phyloP scores from a whole-genome alignment of 1,284 basidiomycete genomes.

The Earliella scabrosa region DNA sequence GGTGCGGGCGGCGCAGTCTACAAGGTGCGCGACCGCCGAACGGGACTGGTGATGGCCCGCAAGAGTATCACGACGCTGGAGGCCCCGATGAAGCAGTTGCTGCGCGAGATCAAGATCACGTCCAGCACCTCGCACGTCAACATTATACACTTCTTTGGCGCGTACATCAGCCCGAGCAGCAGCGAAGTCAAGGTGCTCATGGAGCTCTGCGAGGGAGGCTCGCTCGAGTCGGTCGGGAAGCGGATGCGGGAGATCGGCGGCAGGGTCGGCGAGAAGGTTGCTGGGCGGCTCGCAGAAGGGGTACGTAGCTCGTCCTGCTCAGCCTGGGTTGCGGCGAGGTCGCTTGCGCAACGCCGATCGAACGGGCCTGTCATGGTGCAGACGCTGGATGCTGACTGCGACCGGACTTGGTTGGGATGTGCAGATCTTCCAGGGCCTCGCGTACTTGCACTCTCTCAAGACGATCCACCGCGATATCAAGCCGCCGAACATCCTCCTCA shows the following conservation, averaged over 20 bases:
- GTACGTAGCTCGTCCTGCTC: conserved; percentile 43
- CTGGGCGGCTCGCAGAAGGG: conserved; percentile 90
- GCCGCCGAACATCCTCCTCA: conserved; percentile 93
- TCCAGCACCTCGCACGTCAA: conserved; percentile 85
- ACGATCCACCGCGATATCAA: conserved; percentile 99
- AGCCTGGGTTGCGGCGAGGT: conserved; percentile 4
- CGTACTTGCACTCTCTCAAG: conserved; percentile 88
- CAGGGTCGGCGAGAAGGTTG: conserved; percentile 89
- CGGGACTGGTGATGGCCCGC: conserved; percentile 84
- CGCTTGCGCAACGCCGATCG: conserved; percentile 1
- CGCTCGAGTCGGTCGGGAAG: conserved; percentile 86
- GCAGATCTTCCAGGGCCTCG: conserved; percentile 88
- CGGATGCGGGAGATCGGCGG: conserved; percentile 83
- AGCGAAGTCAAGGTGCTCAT: conserved; percentile 96
- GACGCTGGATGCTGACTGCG: conserved; percentile 9
- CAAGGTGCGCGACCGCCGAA: conserved; percentile 84
- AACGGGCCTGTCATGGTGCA: background rate
- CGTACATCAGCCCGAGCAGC: conserved; percentile 92
- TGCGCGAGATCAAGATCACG: conserved; percentile 92
- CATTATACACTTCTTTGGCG: conserved; percentile 93
- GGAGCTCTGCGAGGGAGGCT: conserved; percentile 91
- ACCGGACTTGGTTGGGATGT: background rate
- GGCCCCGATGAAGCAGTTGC: conserved; percentile 90
- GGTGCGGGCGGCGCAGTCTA: conserved; percentile 96
- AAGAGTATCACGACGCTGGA: conserved; percentile 97